These are phyloP conservation scores for Penicillium hordei DNA, from an alignment of 2,329 filamentous ascomycete species.

Conservation along the genomic window DNA sequence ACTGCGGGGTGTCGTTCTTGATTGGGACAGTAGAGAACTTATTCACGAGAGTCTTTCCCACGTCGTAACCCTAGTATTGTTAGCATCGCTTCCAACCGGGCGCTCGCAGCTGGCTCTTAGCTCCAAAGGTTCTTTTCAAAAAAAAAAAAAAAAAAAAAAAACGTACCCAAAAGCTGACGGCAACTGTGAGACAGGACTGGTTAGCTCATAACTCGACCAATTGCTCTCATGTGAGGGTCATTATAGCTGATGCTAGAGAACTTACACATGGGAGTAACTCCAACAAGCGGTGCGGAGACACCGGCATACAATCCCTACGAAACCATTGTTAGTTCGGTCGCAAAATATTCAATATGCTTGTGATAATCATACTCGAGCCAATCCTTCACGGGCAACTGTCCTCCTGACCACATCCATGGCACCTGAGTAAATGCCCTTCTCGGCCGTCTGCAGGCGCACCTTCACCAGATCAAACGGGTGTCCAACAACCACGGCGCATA, in stretches of 20 bases:
- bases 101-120: not conserved
- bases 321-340: conserved; percentile 8
- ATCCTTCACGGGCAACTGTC: conserved; percentile 81
- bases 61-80: conserved; percentile 79
- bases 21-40: conserved; percentile 62
- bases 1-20: conserved; percentile 62
- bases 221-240: not conserved
- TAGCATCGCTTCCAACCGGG: conserved; percentile 14
- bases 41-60: conserved; percentile 86
- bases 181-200: conserved; percentile 48
- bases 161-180: conserved; percentile 65
- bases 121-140: not conserved
- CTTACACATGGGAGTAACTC: conserved; percentile 98
- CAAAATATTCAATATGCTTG: not conserved
- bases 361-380: conserved; percentile 53
- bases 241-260: conserved; percentile 26
- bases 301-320: conserved; percentile 84
- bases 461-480: conserved; percentile 98
- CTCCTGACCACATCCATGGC: conserved; percentile 90
- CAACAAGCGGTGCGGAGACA: conserved; percentile 89
- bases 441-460: conserved; percentile 92
- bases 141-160: not conserved
- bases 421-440: conserved; percentile 85
- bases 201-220: conserved; percentile 3
- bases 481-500: conserved; percentile 90